phyloP scores from a whole-genome alignment of 2,329 filamentous ascomycete genomes.

The Blastomyces parvus region DNA sequence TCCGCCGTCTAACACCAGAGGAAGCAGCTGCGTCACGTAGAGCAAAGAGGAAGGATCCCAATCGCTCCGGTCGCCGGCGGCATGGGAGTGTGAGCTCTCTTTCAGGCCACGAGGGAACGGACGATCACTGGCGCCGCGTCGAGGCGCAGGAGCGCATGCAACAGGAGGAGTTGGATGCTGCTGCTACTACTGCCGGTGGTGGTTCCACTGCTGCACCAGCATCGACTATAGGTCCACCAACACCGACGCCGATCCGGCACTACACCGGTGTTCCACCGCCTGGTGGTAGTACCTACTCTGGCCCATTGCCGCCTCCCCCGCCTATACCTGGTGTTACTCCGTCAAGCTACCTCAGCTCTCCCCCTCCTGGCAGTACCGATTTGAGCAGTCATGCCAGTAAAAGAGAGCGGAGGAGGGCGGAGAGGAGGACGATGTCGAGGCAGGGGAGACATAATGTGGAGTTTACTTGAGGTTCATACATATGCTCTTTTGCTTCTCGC shows the following conservation, averaged over 20 bases:
- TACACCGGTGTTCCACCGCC: not conserved
- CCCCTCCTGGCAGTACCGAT: conserved; percentile 37
- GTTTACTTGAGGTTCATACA: conserved; percentile 33
- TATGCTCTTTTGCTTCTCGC: not conserved
- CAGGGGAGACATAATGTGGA: conserved; percentile 41
- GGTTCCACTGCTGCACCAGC: conserved; percentile 20
- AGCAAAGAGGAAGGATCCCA: conserved; percentile 42
- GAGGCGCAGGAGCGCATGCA: conserved; percentile 41
- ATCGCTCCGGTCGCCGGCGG: conserved; percentile 33
- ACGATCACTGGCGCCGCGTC: conserved; percentile 41
- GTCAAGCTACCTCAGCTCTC: conserved; percentile 32
- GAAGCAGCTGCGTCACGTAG: conserved; percentile 53
- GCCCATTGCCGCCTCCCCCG: conserved; percentile 32
- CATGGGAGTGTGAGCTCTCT: conserved; percentile 35
- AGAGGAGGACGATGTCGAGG: conserved; percentile 40
- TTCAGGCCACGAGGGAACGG: conserved; percentile 32
- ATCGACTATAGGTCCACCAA: conserved; percentile 14
- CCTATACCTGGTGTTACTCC: conserved; percentile 33
- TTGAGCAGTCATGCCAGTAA: conserved; percentile 46
- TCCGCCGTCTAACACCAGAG: conserved; percentile 52
- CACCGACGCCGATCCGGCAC: conserved; percentile 4
- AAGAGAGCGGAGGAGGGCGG: conserved; percentile 44
- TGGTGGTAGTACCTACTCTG: conserved; percentile 6
- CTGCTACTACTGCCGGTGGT: conserved; percentile 20
- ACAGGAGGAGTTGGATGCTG: conserved; percentile 35